Base-by-base conservation (phyloP, 2,329 filamentous ascomycete genomes). In the Corniculantispora saksenae region DNA sequence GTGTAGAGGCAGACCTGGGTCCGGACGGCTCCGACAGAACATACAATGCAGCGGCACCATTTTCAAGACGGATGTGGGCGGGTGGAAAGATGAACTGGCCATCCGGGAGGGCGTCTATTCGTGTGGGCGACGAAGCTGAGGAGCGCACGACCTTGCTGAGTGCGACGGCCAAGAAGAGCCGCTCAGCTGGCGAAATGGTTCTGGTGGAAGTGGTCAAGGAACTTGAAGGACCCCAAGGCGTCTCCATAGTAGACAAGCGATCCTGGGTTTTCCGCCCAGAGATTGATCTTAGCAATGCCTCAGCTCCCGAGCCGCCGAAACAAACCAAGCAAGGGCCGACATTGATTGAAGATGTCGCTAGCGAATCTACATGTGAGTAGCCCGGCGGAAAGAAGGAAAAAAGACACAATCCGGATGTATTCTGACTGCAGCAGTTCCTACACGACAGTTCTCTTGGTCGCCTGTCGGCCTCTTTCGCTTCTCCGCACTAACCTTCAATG, bases 401-500 rank as follows among this genome's bases (percentile, higher is more conserved):
- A 38, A 32, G 40, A 25, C n/a, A 17, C n/a, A n/a, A n/a, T 47
- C 23, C 50, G 4, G 2, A 10, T 27, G 23, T 6, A 25, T 19
- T 23, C 48, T 63, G 17, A 59, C 32, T 35, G 10, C 32, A 17
- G 19, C 32, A 59, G 50, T 53, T 40, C 23, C 47, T 17, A 58
- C 19, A 48, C 56, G 81, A 12, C 72, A 74, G 17, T 61, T 82
- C 5, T 70, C 71, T 23, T 83, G 80, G 81, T 84, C 83, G 0
- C 76, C 81, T 0, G 78, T 80, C 0, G 80, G 78, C 1, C 83
- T 97, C 1, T 96, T 95, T 77, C 87, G 91, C 21, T 97, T 93
- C 80, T 93, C 90, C 0, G 92, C 92, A 0, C 79, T 97, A 48
- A 96, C 92, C 0, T 93, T 93, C 80, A 97, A 97, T 73, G 91